These are phyloP conservation scores for Mortierella hygrophila DNA, from an alignment of 192 early-diverging fungal species.

Conservation along the genomic window DNA sequence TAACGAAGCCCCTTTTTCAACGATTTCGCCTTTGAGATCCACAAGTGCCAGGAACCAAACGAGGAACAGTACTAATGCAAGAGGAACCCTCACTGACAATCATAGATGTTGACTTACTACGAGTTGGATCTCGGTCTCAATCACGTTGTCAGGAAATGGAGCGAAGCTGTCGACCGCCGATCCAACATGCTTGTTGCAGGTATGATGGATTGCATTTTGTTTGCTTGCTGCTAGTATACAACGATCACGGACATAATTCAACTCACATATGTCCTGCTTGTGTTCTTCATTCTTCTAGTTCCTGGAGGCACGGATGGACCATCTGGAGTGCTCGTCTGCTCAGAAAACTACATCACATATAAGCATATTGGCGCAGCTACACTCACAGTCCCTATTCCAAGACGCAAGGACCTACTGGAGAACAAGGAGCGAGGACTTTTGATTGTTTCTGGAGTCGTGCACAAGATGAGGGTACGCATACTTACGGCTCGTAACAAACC, in stretches of 20 bases:
- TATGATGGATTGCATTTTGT: conserved; percentile 1
- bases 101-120: conserved; percentile 87
- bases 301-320: conserved; percentile 96
- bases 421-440: conserved; percentile 76
- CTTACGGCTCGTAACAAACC: too few relatives aligned
- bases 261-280: not conserved
- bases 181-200: conserved; percentile 87
- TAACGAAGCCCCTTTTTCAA: conserved; percentile 20
- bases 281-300: conserved; percentile 48
- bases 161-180: conserved; percentile 77
- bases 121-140: conserved; percentile 99
- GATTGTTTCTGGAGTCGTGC: conserved; percentile 88
- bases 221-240: not conserved
- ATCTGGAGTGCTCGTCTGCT: conserved; percentile 96
- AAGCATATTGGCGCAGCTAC: conserved; percentile 77
- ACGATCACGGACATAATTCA: not conserved
- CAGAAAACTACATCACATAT: conserved; percentile 91
- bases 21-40: not conserved
- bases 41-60: not conserved
- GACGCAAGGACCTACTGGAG: conserved; percentile 77
- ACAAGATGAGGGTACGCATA: conserved; percentile 82
- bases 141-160: conserved; percentile 98
- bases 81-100: not conserved
- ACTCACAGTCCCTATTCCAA: conserved; percentile 84
- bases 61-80: not conserved